These are phyloP conservation scores for Cladosporium phlei DNA, from an alignment of 2,329 filamentous ascomycete species.

Conservation along the genomic window DNA sequence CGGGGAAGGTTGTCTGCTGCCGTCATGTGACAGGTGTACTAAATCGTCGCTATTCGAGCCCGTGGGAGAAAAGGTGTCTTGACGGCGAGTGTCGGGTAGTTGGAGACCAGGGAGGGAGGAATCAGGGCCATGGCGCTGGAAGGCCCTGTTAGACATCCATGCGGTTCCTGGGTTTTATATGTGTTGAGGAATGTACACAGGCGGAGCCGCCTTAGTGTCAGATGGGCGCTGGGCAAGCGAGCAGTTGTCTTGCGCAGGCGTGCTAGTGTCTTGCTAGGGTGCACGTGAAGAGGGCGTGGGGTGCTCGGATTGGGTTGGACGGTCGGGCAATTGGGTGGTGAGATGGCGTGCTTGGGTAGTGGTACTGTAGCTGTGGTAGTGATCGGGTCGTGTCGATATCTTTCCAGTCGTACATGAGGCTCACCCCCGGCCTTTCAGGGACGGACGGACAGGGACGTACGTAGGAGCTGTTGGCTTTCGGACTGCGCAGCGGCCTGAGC, in stretches of 20 bases:
- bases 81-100: constrained; percentile 2
- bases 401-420: neutral
- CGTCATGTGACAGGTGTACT: constrained; percentile 27
- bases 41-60: constrained; percentile 27
- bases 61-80: constrained; percentile 18
- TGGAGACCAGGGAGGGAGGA: constrained; percentile 13
- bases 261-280: constrained; percentile 1
- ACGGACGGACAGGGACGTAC: too few species aligned
- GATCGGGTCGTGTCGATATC: too few species aligned
- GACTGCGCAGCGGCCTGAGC: neutral
- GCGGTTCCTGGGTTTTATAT: constrained; percentile 17
- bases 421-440: constrained; percentile 1
- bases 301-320: constrained; percentile 1
- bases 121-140: constrained; percentile 15
- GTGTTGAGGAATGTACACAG: neutral
- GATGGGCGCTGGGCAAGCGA: constrained; percentile 3
- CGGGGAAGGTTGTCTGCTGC: constrained; percentile 29
- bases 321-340: constrained; percentile 11
- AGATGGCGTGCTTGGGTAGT: constrained; percentile 9
- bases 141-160: constrained; percentile 25
- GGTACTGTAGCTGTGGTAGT: neutral
- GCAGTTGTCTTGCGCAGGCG: constrained; percentile 3
- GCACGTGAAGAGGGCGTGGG: constrained; percentile 10
- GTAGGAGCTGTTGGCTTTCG: neutral
- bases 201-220: neutral